Base-by-base conservation (phyloP, 2,329 filamentous ascomycete species). In the Akanthomyces uredinophilus region DNA sequence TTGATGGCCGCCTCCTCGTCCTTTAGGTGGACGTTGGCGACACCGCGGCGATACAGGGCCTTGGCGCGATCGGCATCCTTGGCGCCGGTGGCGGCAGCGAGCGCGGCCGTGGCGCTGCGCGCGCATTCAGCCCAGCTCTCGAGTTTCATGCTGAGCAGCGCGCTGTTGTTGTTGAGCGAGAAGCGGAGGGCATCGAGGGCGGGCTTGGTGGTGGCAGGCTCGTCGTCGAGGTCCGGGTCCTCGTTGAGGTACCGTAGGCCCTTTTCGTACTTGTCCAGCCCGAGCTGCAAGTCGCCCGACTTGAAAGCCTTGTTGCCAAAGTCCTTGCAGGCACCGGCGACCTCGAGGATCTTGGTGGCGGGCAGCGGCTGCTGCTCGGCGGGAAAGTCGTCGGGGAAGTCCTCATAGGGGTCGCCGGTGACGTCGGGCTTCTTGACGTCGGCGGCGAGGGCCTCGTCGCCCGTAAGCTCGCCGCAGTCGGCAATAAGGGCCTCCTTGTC, bases 261-360 rank as follows among this genome's bases (percentile, higher is more conserved):
- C 80, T 99, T 99, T 75, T 96, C 87, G 79, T 99, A 99, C 79
- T 99, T 99, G 64, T 89, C 87, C 29, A 98, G 81, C 2, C 87
- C 94, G 37, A 90, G 77, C 43, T 80, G 75, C 44, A 89, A 71
- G 69, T 96, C 85, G 46, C 87, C 87, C 29, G 78, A 80, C 81
- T 97, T 97, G 84, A 97, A 97, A 1, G 93, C 92, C 68, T 87
- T 87, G 81, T 96, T 98, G 69, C 95, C 95, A 72, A 89, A 95
- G 41, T 90, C 90, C 80, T 99, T 99, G 75, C 96, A 86, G 67
- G 91, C 91, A 5, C 83, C 80, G 2, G 91, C 92, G 64, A 98
- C 93, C 76, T 90, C 85, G 73, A 91, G 83, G 65, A 92, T 85
- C 65, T 89, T 83, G 20, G 81, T 73, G 16, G 89, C 89, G 55